A percentile compares a stretch with the other conserved stretches of the same genome.
phyloP scores from a whole-genome alignment of 257 asterid species.

The Solanum sejunctum region DNA sequence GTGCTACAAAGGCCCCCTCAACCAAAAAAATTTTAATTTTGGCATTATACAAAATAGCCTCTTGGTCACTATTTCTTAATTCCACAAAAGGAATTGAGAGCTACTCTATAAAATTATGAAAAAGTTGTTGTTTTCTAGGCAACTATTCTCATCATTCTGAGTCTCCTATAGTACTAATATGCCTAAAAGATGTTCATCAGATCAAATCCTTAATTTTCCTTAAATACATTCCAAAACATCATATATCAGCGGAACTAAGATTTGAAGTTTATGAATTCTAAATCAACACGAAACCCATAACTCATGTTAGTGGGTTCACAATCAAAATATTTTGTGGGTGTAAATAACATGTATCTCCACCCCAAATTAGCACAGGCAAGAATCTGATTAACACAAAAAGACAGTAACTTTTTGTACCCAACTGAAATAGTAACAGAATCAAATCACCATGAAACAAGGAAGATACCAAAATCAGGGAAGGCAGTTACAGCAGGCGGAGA shows the following conservation, averaged over 20 bases:
- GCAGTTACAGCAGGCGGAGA: background rate
- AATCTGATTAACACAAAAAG: background rate
- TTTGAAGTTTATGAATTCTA: no score
- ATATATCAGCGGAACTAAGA: no score
- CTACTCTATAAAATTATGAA: background rate
- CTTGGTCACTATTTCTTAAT: background rate
- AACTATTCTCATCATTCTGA: background rate
- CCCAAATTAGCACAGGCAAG: background rate
- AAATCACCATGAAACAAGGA: background rate
- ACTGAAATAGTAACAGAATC: background rate
- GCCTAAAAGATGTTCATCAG: background rate
- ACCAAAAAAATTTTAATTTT: background rate
- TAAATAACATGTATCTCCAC: background rate
- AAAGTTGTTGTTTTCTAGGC: background rate
- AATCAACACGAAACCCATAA: background rate
- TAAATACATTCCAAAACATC: background rate
- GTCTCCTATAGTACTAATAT: background rate
- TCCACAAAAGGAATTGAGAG: background rate
- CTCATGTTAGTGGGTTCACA: background rate
- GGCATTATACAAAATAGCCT: background rate
- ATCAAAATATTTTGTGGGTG: background rate
- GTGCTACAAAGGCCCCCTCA: background rate
- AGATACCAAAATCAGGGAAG: constrained; percentile 16
- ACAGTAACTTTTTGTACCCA: background rate
- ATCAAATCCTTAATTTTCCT: background rate